Base-by-base conservation (phyloP, 192 early-diverging fungal genomes). In the Phycomyces nitens region DNA sequence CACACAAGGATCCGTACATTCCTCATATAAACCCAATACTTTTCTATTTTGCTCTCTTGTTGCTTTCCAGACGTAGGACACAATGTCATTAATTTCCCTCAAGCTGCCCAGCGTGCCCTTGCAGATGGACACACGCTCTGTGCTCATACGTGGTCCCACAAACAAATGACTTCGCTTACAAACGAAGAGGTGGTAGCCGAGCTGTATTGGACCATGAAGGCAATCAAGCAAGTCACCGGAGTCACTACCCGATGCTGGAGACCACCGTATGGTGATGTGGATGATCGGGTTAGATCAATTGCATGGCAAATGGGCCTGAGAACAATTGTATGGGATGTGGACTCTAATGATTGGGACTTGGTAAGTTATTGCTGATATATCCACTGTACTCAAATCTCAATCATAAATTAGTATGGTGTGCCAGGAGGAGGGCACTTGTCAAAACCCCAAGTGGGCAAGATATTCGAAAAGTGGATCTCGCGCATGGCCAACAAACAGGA, bases 101-200 rank as follows among this genome's bases (percentile, higher is more conserved):
- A 57, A 20, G 77, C 72, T 34, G 73, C 66, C 23, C 47, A 64
- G 24, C 51, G 74, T 53, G 74, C 69, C 1, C 55, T 67, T 9
- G 29, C 58, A 43, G 70, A 74, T 56, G 84, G 87, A 29, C 86
- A 89, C 62, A 75, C 80, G 34, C 54, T 90, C 21, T 82, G 75
- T 34, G 82, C 62, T 24, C 50, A 40, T 57, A 66, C 83, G 12
- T 86, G 82, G 81, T 69, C 75, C 47, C 84, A 84, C 42, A 65
- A 66, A 11, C 69, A 67, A 18, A 70, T 86, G 71, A 77, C 80
- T 0, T 58, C 73, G 5, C 44, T 83, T 22, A 75, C 83, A 7
- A 81, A 81, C 47, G 84, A 82, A 60, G 71, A 83, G 50, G 76
- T 82, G n/a, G 68, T 84, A 1, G 78, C 77, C 44, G 82, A 86